Evolutionary conservation across 2,329 filamentous ascomycete genomes (phyloP), one percentile per base, ranked within the genome.

Genomic region (Fusarium praegraminearum): DNA sequence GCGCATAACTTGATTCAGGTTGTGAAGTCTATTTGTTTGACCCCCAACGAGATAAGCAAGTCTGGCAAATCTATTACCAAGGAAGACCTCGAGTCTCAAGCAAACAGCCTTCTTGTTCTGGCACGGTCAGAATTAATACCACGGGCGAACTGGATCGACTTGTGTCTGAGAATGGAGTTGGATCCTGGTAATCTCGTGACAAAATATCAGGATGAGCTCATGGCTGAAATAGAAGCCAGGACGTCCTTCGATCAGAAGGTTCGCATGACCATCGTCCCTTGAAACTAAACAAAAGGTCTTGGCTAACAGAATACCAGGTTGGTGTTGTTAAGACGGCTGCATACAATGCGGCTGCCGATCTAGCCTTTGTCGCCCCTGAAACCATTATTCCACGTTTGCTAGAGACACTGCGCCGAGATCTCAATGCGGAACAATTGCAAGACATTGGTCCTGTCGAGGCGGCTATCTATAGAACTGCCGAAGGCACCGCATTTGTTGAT

Each of bases 361-460:
- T 99, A 62, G 94, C 93, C 5, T 99, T 99, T 76, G 93, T 99
- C 28, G 92, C 95, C 7, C 96, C 96, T 1, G 92, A 96, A 44
- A 84, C 84, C 18, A 92, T 97, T 80, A 91, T 93, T 22, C 87
- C 93, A 7, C 86, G 88, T 10, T 85, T 99, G 26, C 87, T 98
- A 28, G 82, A 89, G 30, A 88, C 96, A 47, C 89, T 99, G 52
- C 84, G 86, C 56, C 80, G 86, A 30, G 94, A 98, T 78, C 84
- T 99, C 22, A 85, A 94, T 67, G 85, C 89, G 2, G 80, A 85
- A 44, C 90, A 93, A 63, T 84, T 98, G 5, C 84, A 88, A 15
- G 86, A 88, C 24, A 86, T 98, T 67, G 93, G 94, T 0, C 92
- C 94, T 13, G 91, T 93, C 3, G 96, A 99, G 79, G 93, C 94